A percentile compares a stretch with the other conserved stretches of the same genome.
Evolutionary conservation across 2,329 filamentous ascomycete genomes (phyloP).

Genomic region (Epichloe elymi): DNA sequence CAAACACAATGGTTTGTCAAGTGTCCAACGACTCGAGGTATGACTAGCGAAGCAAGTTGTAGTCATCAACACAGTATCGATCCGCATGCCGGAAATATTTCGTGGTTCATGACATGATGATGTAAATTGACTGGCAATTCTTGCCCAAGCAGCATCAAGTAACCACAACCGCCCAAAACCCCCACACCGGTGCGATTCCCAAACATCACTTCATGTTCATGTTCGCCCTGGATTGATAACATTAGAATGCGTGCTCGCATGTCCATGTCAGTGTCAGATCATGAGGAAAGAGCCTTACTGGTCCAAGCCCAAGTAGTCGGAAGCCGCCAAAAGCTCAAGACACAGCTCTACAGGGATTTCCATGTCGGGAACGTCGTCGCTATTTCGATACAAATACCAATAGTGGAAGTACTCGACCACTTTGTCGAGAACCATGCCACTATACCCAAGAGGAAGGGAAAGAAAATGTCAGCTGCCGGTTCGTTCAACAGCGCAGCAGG

Average conservation of each 20-base stretch:
- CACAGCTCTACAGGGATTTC: constrained; percentile 69
- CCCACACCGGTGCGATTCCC: background rate
- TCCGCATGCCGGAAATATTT: background rate
- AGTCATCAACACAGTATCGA: background rate
- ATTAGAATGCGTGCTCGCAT: constrained; percentile 21
- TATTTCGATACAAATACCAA: constrained; percentile 59
- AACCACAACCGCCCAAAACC: background rate
- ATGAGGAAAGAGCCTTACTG: constrained; percentile 20
- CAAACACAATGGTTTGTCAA: background rate
- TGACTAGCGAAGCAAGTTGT: background rate
- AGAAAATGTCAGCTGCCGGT: constrained; percentile 5
- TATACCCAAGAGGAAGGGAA: constrained; percentile 23
- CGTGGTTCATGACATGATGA: background rate
- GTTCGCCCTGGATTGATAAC: constrained; percentile 18
- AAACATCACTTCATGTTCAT: constrained; percentile 23
- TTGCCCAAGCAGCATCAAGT: background rate
- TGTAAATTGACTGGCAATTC: background rate
- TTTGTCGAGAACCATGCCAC: constrained; percentile 63
- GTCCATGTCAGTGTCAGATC: background rate
- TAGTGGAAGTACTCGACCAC: constrained; percentile 77
- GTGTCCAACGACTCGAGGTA: background rate
- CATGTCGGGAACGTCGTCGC: constrained; percentile 65
- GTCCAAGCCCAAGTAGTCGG: constrained; percentile 63
- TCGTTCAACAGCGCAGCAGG: background rate
- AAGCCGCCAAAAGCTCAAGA: constrained; percentile 63